These are phyloP conservation scores for Pittosporum tobira DNA, from an alignment of 129 eudicot species.

Conservation along the genomic window DNA sequence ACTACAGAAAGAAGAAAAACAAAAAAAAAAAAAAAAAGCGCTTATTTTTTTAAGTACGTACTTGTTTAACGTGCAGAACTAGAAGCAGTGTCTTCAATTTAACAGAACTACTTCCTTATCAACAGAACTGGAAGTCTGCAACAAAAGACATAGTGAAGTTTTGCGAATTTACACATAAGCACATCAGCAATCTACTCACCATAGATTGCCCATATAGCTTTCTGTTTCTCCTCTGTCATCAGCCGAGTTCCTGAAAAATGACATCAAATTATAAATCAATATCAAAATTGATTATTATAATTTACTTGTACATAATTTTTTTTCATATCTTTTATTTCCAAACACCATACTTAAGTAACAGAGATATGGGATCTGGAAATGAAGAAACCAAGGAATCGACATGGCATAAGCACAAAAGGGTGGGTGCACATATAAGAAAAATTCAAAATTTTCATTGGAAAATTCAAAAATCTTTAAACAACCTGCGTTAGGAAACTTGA, in stretches of 20 bases:
- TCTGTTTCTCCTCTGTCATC: slow-evolving; percentile 80
- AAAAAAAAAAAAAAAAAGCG: background rate
- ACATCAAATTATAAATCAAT: background rate
- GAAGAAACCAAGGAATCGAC: slow-evolving; percentile 5
- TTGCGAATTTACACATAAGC: background rate
- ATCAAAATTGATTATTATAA: background rate
- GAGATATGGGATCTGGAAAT: no score
- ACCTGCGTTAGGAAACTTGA: no score
- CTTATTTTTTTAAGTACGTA: no score
- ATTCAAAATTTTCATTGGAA: no score
- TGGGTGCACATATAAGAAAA: no score
- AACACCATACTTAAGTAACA: no score
- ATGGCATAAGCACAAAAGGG: background rate
- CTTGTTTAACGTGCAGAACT: background rate
- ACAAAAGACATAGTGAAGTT: background rate
- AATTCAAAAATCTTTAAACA: no score
- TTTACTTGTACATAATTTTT: no score
- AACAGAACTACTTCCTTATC: no score
- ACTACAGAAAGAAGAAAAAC: slow-evolving; percentile 25
- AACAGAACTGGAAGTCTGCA: no score
- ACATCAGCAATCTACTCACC: slow-evolving; percentile 32
- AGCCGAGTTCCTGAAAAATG: slow-evolving; percentile 53
- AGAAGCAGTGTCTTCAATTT: no score
- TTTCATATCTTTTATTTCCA: no score
- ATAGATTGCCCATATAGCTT: slow-evolving; percentile 94